These are phyloP conservation scores for Pseudonitzschia delicatissima DNA, from an alignment of 108 stramenopile species.

Conservation along the genomic window DNA sequence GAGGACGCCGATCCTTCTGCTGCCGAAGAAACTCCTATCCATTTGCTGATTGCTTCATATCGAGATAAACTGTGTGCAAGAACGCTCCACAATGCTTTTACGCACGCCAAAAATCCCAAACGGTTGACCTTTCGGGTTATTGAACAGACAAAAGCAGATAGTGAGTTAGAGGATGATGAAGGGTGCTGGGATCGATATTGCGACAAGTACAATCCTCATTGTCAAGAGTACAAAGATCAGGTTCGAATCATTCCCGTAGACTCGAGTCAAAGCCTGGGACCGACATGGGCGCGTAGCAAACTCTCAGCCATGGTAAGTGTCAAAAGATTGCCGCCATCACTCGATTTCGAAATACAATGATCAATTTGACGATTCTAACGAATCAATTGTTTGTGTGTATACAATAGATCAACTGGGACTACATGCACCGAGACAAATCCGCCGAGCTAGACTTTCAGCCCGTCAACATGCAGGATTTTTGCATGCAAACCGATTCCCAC, in stretches of 20 bases:
- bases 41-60: conserved; percentile 39
- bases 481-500: conserved; percentile 88
- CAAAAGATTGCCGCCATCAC: not conserved
- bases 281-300: conserved; percentile 42
- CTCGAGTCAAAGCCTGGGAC: conserved; percentile 36
- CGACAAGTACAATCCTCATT: conserved; percentile 35
- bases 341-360: not conserved
- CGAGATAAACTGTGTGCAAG: conserved; percentile 71
- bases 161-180: conserved; percentile 46
- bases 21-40: conserved; percentile 21
- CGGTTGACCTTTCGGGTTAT: conserved; percentile 60
- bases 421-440: conserved; percentile 16
- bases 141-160: conserved; percentile 54
- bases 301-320: conserved; percentile 41
- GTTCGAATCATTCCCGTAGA: conserved; percentile 33
- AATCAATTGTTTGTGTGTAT: too few relatives aligned
- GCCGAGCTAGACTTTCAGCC: conserved; percentile 21
- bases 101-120: conserved; percentile 47
- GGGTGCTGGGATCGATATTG: conserved; percentile 37
- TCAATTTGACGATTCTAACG: too few relatives aligned
- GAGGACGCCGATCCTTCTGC: conserved; percentile 1
- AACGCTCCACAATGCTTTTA: conserved; percentile 66
- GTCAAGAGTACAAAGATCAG: conserved; percentile 33
- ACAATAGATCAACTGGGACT: conserved; percentile 28
- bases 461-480: conserved; percentile 79